These are phyloP conservation scores for Hymenochaete sp. DNA, from an alignment of 1,284 basidiomycete species.

Conservation along the genomic window DNA sequence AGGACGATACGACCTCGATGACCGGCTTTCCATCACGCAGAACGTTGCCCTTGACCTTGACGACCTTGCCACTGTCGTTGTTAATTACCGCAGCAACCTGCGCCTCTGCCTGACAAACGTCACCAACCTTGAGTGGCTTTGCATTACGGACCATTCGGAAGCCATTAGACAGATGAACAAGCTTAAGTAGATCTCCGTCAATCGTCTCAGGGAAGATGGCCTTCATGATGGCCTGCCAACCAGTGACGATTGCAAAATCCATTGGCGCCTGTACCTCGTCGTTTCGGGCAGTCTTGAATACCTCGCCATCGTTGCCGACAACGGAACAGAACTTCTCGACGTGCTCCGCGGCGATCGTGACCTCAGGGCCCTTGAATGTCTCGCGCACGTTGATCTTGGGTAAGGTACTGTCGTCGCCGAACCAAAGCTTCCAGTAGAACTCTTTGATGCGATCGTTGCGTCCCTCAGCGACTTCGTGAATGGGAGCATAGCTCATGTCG, in stretches of 20 bases:
- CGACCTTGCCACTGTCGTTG: slow-evolving; percentile 86
- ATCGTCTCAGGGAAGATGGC: slow-evolving; percentile 90
- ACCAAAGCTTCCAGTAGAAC: slow-evolving; percentile 97
- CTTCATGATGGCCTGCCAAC: slow-evolving; percentile 98
- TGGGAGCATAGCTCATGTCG: slow-evolving; percentile 83
- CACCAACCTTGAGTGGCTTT: slow-evolving; percentile 72
- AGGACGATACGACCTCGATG: slow-evolving; percentile 90
- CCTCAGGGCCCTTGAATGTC: slow-evolving; percentile 77
- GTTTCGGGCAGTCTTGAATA: slow-evolving; percentile 74
- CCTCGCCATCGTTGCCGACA: slow-evolving; percentile 87
- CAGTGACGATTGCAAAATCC: slow-evolving; percentile 98
- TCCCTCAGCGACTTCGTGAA: slow-evolving; percentile 82
- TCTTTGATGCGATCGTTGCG: slow-evolving; percentile 92
- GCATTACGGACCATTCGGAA: slow-evolving; percentile 84
- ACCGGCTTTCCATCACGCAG: slow-evolving; percentile 68
- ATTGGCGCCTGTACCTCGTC: slow-evolving; percentile 80
- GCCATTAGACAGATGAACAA: slow-evolving; percentile 95
- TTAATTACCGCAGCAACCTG: slow-evolving; percentile 87
- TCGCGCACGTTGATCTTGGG: slow-evolving; percentile 71
- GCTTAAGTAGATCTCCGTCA: slow-evolving; percentile 88
- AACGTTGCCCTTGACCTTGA: slow-evolving; percentile 86
- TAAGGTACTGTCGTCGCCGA: slow-evolving; percentile 72
- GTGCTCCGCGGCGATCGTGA: slow-evolving; percentile 65
- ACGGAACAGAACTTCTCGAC: slow-evolving; percentile 91
- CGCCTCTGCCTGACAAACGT: slow-evolving; percentile 86